Conservation (phyloP, 1,139 yeast genomes). For the Suhomyces maxii region DNA sequence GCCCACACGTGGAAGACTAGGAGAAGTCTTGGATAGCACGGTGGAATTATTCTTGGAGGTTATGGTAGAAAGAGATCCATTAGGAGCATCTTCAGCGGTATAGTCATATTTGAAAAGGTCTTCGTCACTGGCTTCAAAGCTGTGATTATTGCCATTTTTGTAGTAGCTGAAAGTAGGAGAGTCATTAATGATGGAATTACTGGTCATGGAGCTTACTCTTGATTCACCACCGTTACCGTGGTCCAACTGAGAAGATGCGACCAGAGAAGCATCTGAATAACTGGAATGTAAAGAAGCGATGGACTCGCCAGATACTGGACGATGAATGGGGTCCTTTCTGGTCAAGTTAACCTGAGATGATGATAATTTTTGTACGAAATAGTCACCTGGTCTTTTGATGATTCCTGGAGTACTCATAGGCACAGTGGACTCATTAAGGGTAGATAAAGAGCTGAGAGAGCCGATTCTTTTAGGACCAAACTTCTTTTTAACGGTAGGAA, state of each 20-base stretch:
- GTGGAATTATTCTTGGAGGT: conserved; percentile 17
- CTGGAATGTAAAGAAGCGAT: conserved; percentile 36
- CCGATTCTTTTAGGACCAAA: conserved; percentile 28
- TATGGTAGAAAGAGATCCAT: conserved; percentile 27
- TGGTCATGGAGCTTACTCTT: conserved; percentile 41
- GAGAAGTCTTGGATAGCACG: conserved; percentile 1
- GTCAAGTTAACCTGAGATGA: conserved; percentile 12
- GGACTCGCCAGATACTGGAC: conserved; percentile 42
- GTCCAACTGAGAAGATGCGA: conserved; percentile 39
- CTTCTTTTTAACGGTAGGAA: conserved; percentile 7
- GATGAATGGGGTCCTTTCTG: conserved; percentile 5
- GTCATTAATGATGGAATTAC: conserved; percentile 24
- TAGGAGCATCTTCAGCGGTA: conserved; percentile 1
- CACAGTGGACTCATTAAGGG: conserved; percentile 18
- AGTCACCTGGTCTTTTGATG: conserved; percentile 47
- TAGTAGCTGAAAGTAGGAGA: conserved; percentile 22
- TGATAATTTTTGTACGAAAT: conserved; percentile 36
- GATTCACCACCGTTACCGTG: conserved; percentile 24
- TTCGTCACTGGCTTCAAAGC: conserved; percentile 12
- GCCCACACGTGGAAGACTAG: background rate
- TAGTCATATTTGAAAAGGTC: conserved; percentile 9
- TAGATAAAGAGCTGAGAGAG: conserved; percentile 26
- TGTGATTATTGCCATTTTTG: conserved; percentile 7
- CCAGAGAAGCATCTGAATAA: conserved; percentile 35
- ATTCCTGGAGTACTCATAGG: conserved; percentile 7